Evolutionary conservation across 2,329 filamentous ascomycete species (phyloP), one percentile per base, ranked within the genome.

Genomic region (Cladorrhinum sp.): DNA sequence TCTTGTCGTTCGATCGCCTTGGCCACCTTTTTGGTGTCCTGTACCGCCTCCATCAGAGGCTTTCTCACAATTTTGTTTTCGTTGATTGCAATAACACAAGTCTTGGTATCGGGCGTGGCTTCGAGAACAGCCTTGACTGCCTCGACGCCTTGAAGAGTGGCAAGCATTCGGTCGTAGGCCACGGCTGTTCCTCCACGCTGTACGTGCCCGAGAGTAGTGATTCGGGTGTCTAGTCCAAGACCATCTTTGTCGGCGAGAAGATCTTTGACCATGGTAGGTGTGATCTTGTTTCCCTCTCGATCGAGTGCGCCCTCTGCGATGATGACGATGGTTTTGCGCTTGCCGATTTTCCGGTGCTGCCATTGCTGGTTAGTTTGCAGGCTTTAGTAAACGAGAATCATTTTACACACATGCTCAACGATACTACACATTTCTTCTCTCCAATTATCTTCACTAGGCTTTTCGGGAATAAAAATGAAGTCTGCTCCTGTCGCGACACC

Each of bases 21-120:
- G 14, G 92, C 86, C 0, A 98, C 91, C 59, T 90, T 84, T 74
- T 97, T 89, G 26, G 95, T 99, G 70, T 92, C 85, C 52, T 85
- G 79, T 10, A 99, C 95, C 1, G 95, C 93, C 72, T 96, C 85
- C 80, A 98, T 90, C 24, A 99, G 80, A 20, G 92, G 89, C 69
- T 93, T 92, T 59, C 93, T 86, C 66, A 92, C 87, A 72, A 99
- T 98, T 79, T 99, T 96, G 83, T 98, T 98, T 80, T 99, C 95
- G 65, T 89, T 93, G 68, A 99, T 93, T 68, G 92, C 93, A 72
- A 99, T 98, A 72, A 99, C 93, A 61, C 92, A 94, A 54, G 92
- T 96, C 59, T 92, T 91, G 0, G 91, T 94, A 49, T 95, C 89
- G 9, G 95, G 92, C 0, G 87, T 96, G 55, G 92, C 91, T 66